Evolutionary conservation across 495 filamentous ascomycete species (phyloP).

Genomic region (Neurospora sp.): DNA sequence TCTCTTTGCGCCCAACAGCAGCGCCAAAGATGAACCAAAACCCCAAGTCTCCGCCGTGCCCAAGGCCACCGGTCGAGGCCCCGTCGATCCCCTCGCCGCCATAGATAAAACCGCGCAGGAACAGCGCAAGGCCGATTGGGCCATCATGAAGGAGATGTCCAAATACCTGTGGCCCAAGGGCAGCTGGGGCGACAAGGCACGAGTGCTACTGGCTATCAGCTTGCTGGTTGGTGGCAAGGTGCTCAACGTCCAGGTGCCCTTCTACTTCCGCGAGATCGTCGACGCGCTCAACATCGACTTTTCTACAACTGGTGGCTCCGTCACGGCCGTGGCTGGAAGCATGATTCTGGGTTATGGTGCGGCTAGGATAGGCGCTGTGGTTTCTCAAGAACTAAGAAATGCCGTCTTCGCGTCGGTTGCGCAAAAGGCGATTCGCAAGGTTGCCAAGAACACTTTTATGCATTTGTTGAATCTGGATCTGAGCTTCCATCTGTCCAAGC

Average conservation of each 20-base stretch:
- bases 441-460: constrained; percentile 85
- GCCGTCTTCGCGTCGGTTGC: constrained; percentile 95
- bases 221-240: constrained; percentile 87
- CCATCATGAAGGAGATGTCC: constrained; percentile 96
- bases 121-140: constrained; percentile 95
- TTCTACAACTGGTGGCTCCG: constrained; percentile 68
- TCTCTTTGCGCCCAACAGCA: background rate
- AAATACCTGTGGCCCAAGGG: constrained; percentile 96
- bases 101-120: constrained; percentile 58
- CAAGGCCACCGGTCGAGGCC: constrained; percentile 3
- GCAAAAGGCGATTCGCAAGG: constrained; percentile 87
- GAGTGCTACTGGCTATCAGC: constrained; percentile 70
- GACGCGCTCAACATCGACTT: constrained; percentile 97
- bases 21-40: background rate
- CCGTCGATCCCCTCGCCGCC: constrained; percentile 20
- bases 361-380: constrained; percentile 73
- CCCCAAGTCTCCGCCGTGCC: background rate
- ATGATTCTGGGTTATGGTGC: constrained; percentile 89
- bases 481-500: constrained; percentile 85
- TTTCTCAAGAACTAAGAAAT: constrained; percentile 88
- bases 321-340: constrained; percentile 76
- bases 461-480: constrained; percentile 84
- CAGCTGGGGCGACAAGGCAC: constrained; percentile 68
- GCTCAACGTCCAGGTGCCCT: constrained; percentile 93
- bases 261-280: constrained; percentile 97